Conservation (phyloP, 305 asterid genomes). For the Stenogyne calaminthoides region DNA sequence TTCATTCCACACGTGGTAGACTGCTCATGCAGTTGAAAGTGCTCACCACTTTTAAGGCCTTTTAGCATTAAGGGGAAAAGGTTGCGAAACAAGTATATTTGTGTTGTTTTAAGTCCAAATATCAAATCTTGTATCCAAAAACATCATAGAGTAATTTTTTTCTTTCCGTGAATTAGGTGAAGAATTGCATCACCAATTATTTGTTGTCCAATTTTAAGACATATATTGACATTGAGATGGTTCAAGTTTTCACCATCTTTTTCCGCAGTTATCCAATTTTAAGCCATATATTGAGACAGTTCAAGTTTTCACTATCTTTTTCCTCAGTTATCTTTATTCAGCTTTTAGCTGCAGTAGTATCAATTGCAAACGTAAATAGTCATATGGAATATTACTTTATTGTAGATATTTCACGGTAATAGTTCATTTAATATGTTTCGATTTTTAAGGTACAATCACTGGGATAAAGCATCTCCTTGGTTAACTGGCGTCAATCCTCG, state of each 20-base stretch:
- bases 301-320: constrained; percentile 13
- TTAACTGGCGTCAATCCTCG: constrained; percentile 79
- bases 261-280: too few relatives aligned
- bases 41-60: not conserved
- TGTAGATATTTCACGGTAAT: constrained; percentile 17
- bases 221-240: too few relatives aligned
- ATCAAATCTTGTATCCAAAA: not conserved
- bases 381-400: constrained; percentile 7
- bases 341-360: constrained; percentile 11
- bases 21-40: constrained; percentile 4
- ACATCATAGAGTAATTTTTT: not conserved
- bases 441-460: constrained; percentile 64
- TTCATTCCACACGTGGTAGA: not conserved
- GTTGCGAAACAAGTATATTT: constrained; percentile 1
- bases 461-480: constrained; percentile 98
- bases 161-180: constrained; percentile 17
- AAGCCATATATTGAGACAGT: constrained; percentile 21
- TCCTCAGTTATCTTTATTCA: constrained; percentile 11
- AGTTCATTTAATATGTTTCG: constrained; percentile 17
- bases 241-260: too few relatives aligned
- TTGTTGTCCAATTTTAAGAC: not conserved
- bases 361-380: constrained; percentile 19
- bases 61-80: not conserved
- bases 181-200: constrained; percentile 10
- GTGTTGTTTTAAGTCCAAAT: not conserved